Evolutionary conservation across 805 yeast genomes (phyloP).

Genomic region (Kodamaea restingae): DNA sequence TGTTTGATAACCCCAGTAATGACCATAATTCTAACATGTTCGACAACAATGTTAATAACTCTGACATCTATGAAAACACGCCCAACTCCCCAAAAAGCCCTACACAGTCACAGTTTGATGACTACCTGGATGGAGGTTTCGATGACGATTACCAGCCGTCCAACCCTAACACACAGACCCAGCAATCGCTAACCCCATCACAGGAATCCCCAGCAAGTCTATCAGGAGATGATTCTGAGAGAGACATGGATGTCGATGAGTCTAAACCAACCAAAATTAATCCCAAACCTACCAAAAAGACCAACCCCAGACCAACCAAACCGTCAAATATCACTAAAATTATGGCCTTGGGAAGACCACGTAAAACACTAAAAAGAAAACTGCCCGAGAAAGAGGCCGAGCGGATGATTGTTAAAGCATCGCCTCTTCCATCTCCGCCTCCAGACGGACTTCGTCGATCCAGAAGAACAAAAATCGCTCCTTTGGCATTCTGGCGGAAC

Average conservation of each 20-base stretch:
- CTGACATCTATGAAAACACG: not conserved
- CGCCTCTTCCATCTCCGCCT: constrained; percentile 42
- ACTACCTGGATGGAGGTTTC: constrained; percentile 2
- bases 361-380: constrained; percentile 13
- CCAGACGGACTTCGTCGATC: constrained; percentile 58
- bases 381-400: constrained; percentile 10
- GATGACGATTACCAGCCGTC: constrained; percentile 10
- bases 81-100: too few relatives aligned
- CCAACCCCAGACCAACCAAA: too few relatives aligned
- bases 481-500: constrained; percentile 81
- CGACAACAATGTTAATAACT: not conserved
- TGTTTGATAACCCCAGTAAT: constrained; percentile 5
- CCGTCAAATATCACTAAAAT: constrained; percentile 28
- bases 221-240: too few relatives aligned
- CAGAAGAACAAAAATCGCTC: constrained; percentile 59
- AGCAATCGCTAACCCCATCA: not conserved
- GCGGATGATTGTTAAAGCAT: constrained; percentile 13
- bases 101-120: not conserved
- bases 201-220: constrained; percentile 17
- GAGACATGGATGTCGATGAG: too few relatives aligned
- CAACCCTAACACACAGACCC: constrained; percentile 6
- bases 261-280: too few relatives aligned
- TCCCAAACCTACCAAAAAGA: too few relatives aligned
- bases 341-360: constrained; percentile 28
- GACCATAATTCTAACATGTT: constrained; percentile 3